These are phyloP conservation scores for Mortierella sp. DNA, from an alignment of 371 early-diverging fungal genomes.

Conservation along the genomic window DNA sequence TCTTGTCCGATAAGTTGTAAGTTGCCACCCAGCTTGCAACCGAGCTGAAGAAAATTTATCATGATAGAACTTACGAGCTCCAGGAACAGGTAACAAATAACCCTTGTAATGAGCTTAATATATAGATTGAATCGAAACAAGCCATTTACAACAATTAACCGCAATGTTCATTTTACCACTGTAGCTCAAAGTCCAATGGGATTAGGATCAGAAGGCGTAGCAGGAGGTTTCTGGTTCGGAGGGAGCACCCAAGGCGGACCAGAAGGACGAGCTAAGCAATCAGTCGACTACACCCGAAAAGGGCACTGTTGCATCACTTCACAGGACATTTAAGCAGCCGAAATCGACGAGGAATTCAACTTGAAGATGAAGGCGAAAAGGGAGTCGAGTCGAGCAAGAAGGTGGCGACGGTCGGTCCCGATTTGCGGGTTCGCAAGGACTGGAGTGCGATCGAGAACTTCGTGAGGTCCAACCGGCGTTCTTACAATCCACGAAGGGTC, in stretches of 20 bases:
- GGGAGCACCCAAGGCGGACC: too few species aligned
- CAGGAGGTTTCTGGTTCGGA: not conserved
- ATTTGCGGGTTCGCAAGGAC: not conserved
- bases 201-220: conserved; percentile 1
- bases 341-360: too few species aligned
- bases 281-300: too few species aligned
- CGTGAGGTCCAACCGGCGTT: conserved; percentile 10
- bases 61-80: conserved; percentile 6
- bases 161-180: not conserved
- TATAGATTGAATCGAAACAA: too few species aligned
- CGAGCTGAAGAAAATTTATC: conserved; percentile 14
- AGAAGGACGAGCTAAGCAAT: too few species aligned
- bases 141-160: too few species aligned
- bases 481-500: not conserved
- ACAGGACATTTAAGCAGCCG: not conserved
- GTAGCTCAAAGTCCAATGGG: conserved; percentile 18
- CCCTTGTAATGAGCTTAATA: too few species aligned
- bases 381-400: too few species aligned
- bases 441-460: conserved; percentile 19
- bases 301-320: too few species aligned
- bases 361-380: too few species aligned
- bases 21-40: conserved; percentile 8
- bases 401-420: too few species aligned
- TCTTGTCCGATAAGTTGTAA: conserved; percentile 3
- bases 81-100: conserved; percentile 20